phyloP scores from a whole-genome alignment of 441 rosid species.

The Geranium incanum region DNA sequence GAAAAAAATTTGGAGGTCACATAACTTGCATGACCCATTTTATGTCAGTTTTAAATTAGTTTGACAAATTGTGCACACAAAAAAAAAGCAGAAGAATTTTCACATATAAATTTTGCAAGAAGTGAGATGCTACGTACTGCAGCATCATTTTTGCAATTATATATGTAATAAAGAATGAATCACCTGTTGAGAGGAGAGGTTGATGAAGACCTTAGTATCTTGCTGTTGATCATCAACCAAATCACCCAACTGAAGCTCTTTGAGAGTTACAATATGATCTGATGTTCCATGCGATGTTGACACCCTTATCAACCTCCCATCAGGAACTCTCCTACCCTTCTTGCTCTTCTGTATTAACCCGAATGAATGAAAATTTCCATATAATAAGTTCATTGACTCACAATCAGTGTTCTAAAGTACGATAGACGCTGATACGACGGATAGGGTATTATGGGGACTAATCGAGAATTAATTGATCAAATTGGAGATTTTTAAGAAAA shows the following conservation, averaged over 20 bases:
- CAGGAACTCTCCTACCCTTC: constrained; percentile 25
- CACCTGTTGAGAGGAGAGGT: constrained; percentile 58
- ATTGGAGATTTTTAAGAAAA: no score
- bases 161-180: not conserved
- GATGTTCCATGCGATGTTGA: constrained; percentile 44
- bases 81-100: no score
- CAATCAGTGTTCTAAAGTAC: not conserved
- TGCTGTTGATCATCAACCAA: constrained; percentile 50
- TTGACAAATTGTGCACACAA: no score
- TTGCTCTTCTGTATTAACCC: constrained; percentile 22
- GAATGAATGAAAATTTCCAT: not conserved
- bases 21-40: no score
- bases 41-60: no score
- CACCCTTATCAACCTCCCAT: constrained; percentile 36
- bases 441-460: no score
- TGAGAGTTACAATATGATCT: constrained; percentile 51
- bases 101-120: no score
- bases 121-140: no score
- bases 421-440: no score
- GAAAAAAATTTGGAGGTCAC: no score
- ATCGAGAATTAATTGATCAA: no score
- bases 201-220: constrained; percentile 39
- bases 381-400: not conserved
- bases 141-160: not conserved
- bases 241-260: constrained; percentile 52